Base-by-base conservation (phyloP, 2,329 filamentous ascomycete species). In the Zymoseptoria passerinii region DNA sequence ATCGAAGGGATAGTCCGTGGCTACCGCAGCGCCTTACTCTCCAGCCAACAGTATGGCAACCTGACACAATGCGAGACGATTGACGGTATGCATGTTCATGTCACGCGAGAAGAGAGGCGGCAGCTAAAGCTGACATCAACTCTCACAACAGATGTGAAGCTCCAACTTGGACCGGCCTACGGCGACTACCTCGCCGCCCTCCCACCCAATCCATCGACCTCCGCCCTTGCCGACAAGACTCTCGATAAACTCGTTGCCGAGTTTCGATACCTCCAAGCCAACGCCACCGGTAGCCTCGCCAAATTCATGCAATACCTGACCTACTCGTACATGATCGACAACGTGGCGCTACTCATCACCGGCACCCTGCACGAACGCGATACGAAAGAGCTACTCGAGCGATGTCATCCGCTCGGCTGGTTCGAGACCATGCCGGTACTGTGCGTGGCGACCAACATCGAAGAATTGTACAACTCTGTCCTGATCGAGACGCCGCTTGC, bases 251-350 rank as follows among this genome's bases (percentile, higher is more conserved):
- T 99, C 65, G 92, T 99, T 64, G 88, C 92, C 65, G 94, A 99
- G 75, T 99, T 99, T 75, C 87, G 91, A 72, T 99, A 99, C 74
- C 82, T 99, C 51, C 90, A 95, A 67, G 91, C 92, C 62, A 96
- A 99, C 72, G 89, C 92, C 28, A 90, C 90, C 1, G 94, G 94
- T 16, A 90, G 91, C 0, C 84, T 96, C 44, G 87, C 92, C 63
- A 91, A 90, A 72, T 99, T 99, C 75, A 91, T 99, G 84, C 91
- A 97, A 75, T 99, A 96, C 76, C 80, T 99, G 61, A 99, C 94
- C 1, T 99, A 99, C 74, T 92, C 92, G 62, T 99, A 99, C 81
- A 99, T 99, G 94, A 99, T 99, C 76, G 94, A 99, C 78, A 99
- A 99, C 70, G 91, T 99, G 55, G 94, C 95, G 48, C 86, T 99